Evolutionary conservation across 176 grass and related monocot genomes (phyloP), one percentile per base, ranked within the genome.

Genomic region (Carex kokanica): DNA sequence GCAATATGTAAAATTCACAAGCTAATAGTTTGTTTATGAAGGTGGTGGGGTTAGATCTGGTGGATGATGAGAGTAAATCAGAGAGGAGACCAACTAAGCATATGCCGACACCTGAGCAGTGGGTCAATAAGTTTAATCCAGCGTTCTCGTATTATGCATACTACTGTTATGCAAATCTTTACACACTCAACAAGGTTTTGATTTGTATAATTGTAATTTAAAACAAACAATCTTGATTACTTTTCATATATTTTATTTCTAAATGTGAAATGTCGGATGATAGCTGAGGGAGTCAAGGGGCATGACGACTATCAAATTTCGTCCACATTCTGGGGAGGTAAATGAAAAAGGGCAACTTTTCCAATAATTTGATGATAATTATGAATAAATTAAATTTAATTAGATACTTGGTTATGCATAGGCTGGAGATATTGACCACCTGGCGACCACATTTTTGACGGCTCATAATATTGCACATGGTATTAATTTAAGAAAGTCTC

Each of bases 51-150:
- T 88, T 97, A 78, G 94, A 97, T 92, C 92, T 97, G 90, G 94
- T 97, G 80, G 94, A 97, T 89, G 94, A 97, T 92, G 94, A 97
- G 90, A 97, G 94, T 89, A 97, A 97, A 89, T 92, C 94, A 62
- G 94, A 97, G 87, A 97, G 94, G 60, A 88, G 92, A 8, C 94
- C 92, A 78, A 97, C 94, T 47, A 97, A 97, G 62, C 94, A 97
- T 59, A 97, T 97, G 94, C 92, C 90, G 0, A 97, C 92, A 8
- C 94, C 94, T 80, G 87, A 80, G 70, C 92, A 97, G 61, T 97
- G 94, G 94, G 92, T 89, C 81, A 94, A 97, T 86, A 72, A 92
- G 74, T 97, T 97, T 71, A 97, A 97, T 90, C 92, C 94, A 84
- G 92, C 94, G 7, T 94, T 91, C 78, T 88, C 94, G 60, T 97